Evolutionary conservation across 495 filamentous ascomycete species (phyloP), one percentile per base, ranked within the genome.

Genomic region (Penicillium riverlandense): DNA sequence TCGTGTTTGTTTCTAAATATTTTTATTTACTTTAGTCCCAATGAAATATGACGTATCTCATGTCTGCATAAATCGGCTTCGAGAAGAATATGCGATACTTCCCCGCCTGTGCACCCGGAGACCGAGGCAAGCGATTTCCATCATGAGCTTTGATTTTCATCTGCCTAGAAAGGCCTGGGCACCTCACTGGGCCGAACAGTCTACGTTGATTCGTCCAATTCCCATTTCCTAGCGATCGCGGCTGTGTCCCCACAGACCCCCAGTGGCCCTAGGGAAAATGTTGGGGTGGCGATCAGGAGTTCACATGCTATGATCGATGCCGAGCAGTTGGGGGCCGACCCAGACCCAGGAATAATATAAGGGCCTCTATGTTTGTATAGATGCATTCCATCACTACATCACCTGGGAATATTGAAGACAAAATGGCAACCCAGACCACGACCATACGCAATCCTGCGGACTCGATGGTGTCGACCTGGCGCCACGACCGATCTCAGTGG

Each of bases 401-500:
- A 11, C 16, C 28, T 5, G 8, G 22, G 12, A 6, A 29, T 14
- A 29, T 10, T 38, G 7, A 16, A 27, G 27, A 10, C 11, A 46
- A 44, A 28, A 53, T 53, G 50, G 39, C 40, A 14, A 38, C 29
- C 0, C 33, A 48, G 11, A 48, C 33, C 6, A 37, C 30, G 6
- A 42, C 36, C 5, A 22, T 2, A 47, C 44, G 43, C 12, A 52
- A 58, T 28, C 46, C 55, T 9, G 44, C 39, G 12, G 55, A 61
- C 13, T 61, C 58, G 11, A 61, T 61, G 58, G 49, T 45, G 28
- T 59, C 58, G 8, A 61, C 55, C 27, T 61, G 58, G 58, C 58
- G 58, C 37, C 41, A 50, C 8, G 55, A 56, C 41, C 43, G 43
- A 46, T 45, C 49, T 8, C 48, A 58, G 22, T 61, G 58, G 58